Evolutionary conservation across 768 basidiomycete species (phyloP).

Genomic region (Cubamyces sp.): DNA sequence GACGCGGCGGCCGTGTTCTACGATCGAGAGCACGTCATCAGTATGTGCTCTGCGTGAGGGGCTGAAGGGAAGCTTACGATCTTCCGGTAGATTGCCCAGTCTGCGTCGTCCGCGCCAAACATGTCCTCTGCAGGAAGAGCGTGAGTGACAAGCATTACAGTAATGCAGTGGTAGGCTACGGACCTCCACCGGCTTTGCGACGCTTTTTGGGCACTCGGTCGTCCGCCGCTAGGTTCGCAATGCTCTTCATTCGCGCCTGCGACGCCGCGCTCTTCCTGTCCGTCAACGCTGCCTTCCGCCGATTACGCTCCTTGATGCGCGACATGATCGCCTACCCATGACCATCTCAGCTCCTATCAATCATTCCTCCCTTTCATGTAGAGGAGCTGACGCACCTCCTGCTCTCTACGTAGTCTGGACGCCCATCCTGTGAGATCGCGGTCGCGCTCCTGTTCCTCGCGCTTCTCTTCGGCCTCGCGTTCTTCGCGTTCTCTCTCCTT

Average conservation of each 20-base stretch:
- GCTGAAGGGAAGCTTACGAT: conserved; percentile 57
- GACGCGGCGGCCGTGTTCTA: conserved; percentile 73
- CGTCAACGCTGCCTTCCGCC: conserved; percentile 77
- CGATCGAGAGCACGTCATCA: not conserved
- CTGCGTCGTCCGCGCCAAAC: conserved; percentile 93
- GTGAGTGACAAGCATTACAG: not conserved
- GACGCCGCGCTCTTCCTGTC: conserved; percentile 95
- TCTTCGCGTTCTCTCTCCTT: conserved; percentile 86
- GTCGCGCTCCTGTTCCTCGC: conserved; percentile 78
- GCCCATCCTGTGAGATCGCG: conserved; percentile 78
- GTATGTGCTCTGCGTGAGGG: not conserved
- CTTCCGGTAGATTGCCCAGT: conserved; percentile 98
- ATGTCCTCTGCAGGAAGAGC: conserved; percentile 65
- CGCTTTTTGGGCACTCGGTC: conserved; percentile 83
- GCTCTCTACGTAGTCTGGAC: conserved; percentile 69
- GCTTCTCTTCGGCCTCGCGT: conserved; percentile 56
- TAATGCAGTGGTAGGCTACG: conserved; percentile 21
- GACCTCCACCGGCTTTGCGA: conserved; percentile 80
- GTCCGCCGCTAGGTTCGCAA: conserved; percentile 89
- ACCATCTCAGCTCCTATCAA: not conserved
- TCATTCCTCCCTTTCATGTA: not conserved
- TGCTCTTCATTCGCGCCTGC: conserved; percentile 95
- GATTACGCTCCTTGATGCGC: conserved; percentile 83
- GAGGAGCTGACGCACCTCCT: conserved; percentile 59
- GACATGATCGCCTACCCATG: conserved; percentile 67